Evolutionary conservation across 768 basidiomycete genomes (phyloP).

Genomic region (Mrakia blollopis): DNA sequence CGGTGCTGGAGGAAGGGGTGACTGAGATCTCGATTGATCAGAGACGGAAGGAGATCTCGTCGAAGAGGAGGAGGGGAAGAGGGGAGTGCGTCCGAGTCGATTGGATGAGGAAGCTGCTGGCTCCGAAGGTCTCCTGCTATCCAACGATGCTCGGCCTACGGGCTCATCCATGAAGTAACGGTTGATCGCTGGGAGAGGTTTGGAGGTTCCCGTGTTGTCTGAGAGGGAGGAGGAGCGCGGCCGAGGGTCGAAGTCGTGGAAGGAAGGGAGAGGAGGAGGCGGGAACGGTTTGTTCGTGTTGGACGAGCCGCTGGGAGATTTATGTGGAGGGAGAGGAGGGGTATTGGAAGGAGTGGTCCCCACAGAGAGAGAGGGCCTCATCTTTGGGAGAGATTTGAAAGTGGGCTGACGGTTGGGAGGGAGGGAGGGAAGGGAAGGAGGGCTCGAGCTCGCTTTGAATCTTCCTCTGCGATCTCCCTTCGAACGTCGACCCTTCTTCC

Average conservation of each 20-base stretch:
- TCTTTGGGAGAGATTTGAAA: background rate
- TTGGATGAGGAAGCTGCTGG: background rate
- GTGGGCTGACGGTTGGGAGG: background rate
- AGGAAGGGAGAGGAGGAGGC: background rate
- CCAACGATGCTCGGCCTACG: background rate
- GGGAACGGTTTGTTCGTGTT: background rate
- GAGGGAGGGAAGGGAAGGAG: background rate
- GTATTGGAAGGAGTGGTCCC: background rate
- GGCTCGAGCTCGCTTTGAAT: background rate
- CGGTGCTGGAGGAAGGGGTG: background rate
- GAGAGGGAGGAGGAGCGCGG: conserved; percentile 11
- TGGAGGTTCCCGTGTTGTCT: background rate
- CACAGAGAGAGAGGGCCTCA: background rate
- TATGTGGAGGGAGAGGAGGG: background rate
- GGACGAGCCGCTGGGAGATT: background rate
- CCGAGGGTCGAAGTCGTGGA: background rate
- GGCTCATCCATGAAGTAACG: conserved; percentile 4
- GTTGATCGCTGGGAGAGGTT: background rate
- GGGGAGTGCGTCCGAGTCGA: background rate
- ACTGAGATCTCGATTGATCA: background rate
- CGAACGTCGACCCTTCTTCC: too few relatives aligned
- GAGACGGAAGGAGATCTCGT: background rate
- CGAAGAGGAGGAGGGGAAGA: background rate
- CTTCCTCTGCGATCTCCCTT: background rate
- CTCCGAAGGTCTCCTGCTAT: background rate